Evolutionary conservation across 106 monocot species (phyloP).

Genomic region (Cymbidium sinense): DNA sequence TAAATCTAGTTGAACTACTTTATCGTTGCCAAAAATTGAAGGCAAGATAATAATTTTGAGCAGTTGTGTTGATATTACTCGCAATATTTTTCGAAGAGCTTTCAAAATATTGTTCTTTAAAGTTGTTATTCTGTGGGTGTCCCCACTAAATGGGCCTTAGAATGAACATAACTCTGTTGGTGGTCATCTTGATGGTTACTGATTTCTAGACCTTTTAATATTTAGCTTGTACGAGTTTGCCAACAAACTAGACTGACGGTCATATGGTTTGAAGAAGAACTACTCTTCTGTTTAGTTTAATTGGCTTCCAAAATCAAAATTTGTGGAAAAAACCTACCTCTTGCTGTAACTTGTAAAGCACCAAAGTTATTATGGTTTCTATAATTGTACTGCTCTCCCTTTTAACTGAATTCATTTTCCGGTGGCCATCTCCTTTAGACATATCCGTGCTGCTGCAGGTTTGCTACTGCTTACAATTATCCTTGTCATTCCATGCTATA

Average conservation of each 20-base stretch:
- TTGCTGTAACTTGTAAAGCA: background rate
- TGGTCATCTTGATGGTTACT: background rate
- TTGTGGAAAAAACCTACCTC: background rate
- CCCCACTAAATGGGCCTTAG: background rate
- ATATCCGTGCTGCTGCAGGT: background rate
- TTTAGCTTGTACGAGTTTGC: background rate
- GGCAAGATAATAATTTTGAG: background rate
- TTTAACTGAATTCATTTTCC: too few relatives aligned
- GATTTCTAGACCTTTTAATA: background rate
- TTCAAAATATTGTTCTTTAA: background rate
- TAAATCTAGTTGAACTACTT: background rate
- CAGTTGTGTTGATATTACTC: background rate
- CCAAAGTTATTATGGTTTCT: background rate
- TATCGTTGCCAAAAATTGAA: background rate
- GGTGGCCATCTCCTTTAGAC: background rate
- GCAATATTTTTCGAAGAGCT: background rate
- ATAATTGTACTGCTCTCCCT: background rate
- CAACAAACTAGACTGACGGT: background rate
- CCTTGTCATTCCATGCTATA: background rate
- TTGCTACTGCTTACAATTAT: background rate
- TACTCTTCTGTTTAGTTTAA: background rate
- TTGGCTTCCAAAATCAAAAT: background rate
- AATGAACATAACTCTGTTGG: background rate
- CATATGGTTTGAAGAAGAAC: background rate
- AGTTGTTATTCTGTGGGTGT: background rate